Percentiles rank a stretch among this genome's conserved stretches.
These are phyloP conservation scores for Thelonectria olida DNA, from an alignment of 2,329 filamentous ascomycete species.

Conservation along the genomic window DNA sequence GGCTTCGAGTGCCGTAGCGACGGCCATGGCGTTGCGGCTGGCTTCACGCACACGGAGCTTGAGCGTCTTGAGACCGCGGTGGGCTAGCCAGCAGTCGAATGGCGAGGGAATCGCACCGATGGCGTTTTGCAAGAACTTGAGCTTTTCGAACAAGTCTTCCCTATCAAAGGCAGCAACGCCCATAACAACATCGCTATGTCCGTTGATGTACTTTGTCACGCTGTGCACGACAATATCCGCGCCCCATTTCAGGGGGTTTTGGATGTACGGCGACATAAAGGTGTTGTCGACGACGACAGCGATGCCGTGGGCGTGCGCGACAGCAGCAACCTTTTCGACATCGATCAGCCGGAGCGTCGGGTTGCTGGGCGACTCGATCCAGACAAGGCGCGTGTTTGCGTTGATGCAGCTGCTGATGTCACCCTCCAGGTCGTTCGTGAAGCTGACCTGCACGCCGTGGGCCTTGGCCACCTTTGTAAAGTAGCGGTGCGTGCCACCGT, in stretches of 20 bases:
- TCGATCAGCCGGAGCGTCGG: constrained; percentile 93
- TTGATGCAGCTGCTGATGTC: constrained; percentile 87
- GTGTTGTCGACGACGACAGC: constrained; percentile 99
- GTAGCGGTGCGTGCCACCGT: constrained; percentile 97
- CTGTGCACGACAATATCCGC: constrained; percentile 97
- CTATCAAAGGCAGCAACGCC: constrained; percentile 95
- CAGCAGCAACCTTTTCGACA: constrained; percentile 82
- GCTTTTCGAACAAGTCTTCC: constrained; percentile 76
- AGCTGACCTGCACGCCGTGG: constrained; percentile 93
- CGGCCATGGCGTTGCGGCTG: constrained; percentile 78
- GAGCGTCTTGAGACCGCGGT: constrained; percentile 95
- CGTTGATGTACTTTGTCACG: constrained; percentile 99
- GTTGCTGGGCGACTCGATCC: constrained; percentile 95
- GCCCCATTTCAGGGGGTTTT: constrained; percentile 93
- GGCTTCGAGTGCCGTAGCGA: constrained; percentile 79
- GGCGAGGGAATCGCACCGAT: constrained; percentile 93
- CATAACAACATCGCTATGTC: constrained; percentile 96
- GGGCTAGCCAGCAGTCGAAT: constrained; percentile 98
- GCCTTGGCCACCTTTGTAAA: constrained; percentile 97
- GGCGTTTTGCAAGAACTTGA: constrained; percentile 94
- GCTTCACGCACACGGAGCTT: constrained; percentile 91
- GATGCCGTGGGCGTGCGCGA: constrained; percentile 88
- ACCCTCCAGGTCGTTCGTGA: constrained; percentile 89
- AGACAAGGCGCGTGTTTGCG: constrained; percentile 89
- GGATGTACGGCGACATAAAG: constrained; percentile 94